Evolutionary conservation across 169 alveolate genomes (phyloP).

Genomic region (Plasmodium cynomolgi): DNA sequence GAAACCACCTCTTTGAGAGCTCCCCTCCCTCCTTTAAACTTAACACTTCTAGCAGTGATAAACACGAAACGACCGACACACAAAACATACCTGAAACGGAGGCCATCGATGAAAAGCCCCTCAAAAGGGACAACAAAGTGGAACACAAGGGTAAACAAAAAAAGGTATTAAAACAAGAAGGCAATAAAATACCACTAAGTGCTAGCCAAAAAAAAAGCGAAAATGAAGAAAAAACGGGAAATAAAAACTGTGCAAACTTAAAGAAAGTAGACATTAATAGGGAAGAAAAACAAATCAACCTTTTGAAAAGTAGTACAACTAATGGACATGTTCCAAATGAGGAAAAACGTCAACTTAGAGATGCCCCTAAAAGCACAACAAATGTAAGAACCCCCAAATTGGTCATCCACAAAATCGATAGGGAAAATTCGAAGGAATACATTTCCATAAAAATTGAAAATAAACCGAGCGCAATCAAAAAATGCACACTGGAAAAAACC

Average conservation of each 20-base stretch:
- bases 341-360: neutral
- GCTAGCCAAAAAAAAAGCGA: neutral
- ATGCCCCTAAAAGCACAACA: neutral
- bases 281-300: neutral
- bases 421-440: slow-evolving; percentile 13
- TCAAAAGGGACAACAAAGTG: neutral
- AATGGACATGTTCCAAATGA: neutral
- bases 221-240: neutral
- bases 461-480: neutral
- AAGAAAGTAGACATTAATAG: neutral
- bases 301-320: neutral
- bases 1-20: neutral
- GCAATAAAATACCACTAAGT: neutral
- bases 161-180: neutral
- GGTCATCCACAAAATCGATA: neutral
- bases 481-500: neutral
- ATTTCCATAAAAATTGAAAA: slow-evolving; percentile 25
- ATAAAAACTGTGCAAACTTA: neutral
- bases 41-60: neutral
- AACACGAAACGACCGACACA: neutral
- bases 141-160: neutral
- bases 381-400: neutral
- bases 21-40: neutral
- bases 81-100: neutral
- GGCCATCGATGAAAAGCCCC: neutral